phyloP scores from a whole-genome alignment of 139 green algal genomes.

The Micractinium conductrix region DNA sequence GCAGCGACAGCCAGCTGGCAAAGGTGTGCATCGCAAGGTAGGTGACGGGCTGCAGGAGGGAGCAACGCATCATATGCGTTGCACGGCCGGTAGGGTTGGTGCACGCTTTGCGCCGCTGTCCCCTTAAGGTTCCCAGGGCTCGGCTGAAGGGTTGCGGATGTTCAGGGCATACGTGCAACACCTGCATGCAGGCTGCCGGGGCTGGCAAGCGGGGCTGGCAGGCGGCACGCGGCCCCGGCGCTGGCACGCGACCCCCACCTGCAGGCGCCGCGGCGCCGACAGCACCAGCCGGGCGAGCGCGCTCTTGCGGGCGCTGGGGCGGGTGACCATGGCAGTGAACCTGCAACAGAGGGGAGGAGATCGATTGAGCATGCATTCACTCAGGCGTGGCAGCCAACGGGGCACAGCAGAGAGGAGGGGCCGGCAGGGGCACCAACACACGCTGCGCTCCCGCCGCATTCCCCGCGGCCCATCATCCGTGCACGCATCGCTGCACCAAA shows the following conservation, averaged over 20 bases:
- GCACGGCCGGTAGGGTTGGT: no score
- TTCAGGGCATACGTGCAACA: not conserved
- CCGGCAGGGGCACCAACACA: no score
- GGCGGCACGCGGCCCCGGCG: no score
- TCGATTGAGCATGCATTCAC: no score
- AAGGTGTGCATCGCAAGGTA: slow-evolving; percentile 26
- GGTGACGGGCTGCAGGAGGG: not conserved
- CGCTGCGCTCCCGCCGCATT: no score
- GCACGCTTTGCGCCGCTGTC: no score
- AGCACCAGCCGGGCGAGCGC: slow-evolving; percentile 35
- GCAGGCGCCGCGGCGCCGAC: slow-evolving; percentile 1
- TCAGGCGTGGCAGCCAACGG: no score
- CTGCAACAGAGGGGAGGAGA: not conserved
- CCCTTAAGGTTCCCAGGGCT: no score
- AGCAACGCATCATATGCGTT: not conserved
- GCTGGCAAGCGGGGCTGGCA: no score
- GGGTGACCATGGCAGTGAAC: slow-evolving; percentile 49
- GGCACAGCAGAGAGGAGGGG: no score
- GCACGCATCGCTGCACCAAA: not conserved
- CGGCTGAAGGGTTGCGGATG: not conserved
- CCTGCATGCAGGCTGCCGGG: no score
- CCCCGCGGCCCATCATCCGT: not conserved
- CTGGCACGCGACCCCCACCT: no score
- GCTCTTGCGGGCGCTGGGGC: slow-evolving; percentile 28
- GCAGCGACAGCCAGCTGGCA: slow-evolving; percentile 27